Evolutionary conservation across 768 basidiomycete genomes (phyloP).

Genomic region (Termitomyces sp.): DNA sequence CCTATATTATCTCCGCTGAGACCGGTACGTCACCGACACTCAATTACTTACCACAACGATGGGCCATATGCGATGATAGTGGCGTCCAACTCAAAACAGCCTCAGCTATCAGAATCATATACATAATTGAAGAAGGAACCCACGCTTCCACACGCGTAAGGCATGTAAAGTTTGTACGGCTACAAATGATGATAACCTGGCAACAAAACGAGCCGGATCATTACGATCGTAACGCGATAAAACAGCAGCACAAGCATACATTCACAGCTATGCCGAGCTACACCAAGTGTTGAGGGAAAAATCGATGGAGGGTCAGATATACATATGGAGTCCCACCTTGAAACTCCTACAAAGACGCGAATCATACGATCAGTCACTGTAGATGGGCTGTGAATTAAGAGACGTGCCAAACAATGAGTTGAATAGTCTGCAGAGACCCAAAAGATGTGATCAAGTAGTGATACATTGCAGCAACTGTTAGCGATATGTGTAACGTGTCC

Average conservation of each 20-base stretch:
- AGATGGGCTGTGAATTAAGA: not conserved
- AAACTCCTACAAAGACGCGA: slow-evolving; percentile 13
- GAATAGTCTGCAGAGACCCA: slow-evolving; percentile 14
- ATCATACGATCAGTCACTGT: not conserved
- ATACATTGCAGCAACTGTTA: slow-evolving; percentile 23
- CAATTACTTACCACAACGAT: slow-evolving; percentile 11
- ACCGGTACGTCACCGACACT: not conserved
- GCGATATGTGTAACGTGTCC: slow-evolving; percentile 22
- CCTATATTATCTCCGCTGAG: not conserved
- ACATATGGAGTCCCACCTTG: slow-evolving; percentile 12
- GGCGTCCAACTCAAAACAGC: slow-evolving; percentile 13
- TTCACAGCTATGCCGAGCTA: slow-evolving; percentile 22
- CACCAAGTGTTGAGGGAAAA: not conserved
- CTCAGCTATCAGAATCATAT: not conserved
- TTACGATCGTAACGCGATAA: not conserved
- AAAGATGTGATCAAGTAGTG: slow-evolving; percentile 22
- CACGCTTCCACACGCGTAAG: slow-evolving; percentile 25
- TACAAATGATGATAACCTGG: slow-evolving; percentile 21
- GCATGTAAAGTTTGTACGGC: slow-evolving; percentile 26
- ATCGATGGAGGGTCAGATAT: not conserved
- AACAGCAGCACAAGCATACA: slow-evolving; percentile 7
- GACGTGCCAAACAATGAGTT: slow-evolving; percentile 11
- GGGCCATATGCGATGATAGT: slow-evolving; percentile 17
- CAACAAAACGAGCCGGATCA: not conserved
- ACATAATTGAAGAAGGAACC: not conserved